Conservation (phyloP, 2,329 filamentous ascomycete genomes). For the Drechslerella coelobrocha region DNA sequence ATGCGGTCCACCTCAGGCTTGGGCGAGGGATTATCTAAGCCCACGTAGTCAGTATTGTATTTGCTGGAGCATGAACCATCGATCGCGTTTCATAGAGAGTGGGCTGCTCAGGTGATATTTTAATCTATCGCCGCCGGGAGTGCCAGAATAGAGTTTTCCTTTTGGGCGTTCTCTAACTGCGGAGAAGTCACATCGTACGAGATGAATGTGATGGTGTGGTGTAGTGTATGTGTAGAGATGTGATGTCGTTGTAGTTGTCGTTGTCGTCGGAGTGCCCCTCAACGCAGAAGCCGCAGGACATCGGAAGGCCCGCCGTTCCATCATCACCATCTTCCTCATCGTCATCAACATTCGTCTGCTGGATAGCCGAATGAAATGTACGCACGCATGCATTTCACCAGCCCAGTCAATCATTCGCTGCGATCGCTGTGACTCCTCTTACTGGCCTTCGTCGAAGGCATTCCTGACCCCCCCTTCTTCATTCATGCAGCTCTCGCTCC, state of each 20-base stretch:
- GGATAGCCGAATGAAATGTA: neutral
- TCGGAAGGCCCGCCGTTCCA: conserved; percentile 43
- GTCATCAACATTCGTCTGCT: conserved; percentile 2
- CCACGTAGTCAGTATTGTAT: neutral
- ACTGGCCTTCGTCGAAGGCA: neutral
- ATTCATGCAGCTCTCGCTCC: neutral
- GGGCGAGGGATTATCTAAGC: conserved; percentile 47
- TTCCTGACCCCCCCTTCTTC: neutral
- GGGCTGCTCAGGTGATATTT: neutral
- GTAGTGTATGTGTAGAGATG: neutral
- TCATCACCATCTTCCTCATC: conserved; percentile 14
- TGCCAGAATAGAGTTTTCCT: neutral
- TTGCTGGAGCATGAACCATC: neutral
- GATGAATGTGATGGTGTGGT: neutral
- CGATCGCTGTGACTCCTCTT: neutral
- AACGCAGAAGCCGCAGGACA: conserved; percentile 27
- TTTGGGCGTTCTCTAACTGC: neutral
- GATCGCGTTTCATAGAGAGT: conserved; percentile 3
- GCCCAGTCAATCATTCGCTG: neutral
- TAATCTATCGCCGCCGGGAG: neutral
- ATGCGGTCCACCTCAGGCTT: conserved; percentile 14
- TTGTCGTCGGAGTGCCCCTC: conserved; percentile 28
- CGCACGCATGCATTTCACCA: neutral
- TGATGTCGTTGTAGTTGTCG: neutral
- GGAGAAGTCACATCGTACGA: neutral